Evolutionary conservation across 2,329 filamentous ascomycete species (phyloP).

Genomic region (Alternaria ventricosa): DNA sequence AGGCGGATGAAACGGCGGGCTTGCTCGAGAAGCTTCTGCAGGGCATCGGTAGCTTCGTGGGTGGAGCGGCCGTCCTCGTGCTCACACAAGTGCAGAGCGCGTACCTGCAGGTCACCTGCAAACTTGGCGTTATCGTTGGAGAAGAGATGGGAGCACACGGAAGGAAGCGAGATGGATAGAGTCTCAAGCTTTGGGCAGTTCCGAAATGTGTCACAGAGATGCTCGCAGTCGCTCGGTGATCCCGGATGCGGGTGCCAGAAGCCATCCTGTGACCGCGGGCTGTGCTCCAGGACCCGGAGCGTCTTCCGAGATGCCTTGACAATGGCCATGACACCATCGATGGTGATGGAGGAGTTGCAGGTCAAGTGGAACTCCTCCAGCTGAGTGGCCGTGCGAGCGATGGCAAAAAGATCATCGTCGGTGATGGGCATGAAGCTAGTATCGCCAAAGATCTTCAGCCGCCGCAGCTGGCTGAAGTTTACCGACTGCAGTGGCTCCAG

Average conservation of each 20-base stretch:
- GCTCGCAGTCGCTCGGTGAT: constrained; percentile 52
- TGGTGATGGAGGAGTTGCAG: constrained; percentile 60
- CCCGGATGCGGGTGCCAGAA: constrained; percentile 60
- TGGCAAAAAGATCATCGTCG: constrained; percentile 57
- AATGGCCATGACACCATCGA: constrained; percentile 60
- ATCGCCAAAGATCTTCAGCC: constrained; percentile 62
- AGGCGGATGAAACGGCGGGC: constrained; percentile 51
- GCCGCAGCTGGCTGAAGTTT: constrained; percentile 58
- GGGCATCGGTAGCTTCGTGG: constrained; percentile 43
- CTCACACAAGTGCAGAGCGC: constrained; percentile 56
- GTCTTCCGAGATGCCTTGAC: constrained; percentile 58
- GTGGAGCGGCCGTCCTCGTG: constrained; percentile 47
- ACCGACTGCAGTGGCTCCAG: constrained; percentile 55
- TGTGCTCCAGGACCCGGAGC: constrained; percentile 60
- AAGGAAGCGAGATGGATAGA: constrained; percentile 57
- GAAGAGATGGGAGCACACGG: constrained; percentile 57
- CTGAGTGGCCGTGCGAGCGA: constrained; percentile 58
- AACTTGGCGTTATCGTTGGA: constrained; percentile 53
- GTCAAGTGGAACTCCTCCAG: constrained; percentile 62
- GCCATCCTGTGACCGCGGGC: constrained; percentile 59
- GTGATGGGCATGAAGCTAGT: constrained; percentile 60
- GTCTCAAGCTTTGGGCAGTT: constrained; percentile 56
- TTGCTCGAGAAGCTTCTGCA: constrained; percentile 51
- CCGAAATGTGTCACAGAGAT: constrained; percentile 57
- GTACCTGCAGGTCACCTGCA: constrained; percentile 57